Base-by-base conservation (phyloP, 2,329 filamentous ascomycete species). In the Venturia aucupariae region DNA sequence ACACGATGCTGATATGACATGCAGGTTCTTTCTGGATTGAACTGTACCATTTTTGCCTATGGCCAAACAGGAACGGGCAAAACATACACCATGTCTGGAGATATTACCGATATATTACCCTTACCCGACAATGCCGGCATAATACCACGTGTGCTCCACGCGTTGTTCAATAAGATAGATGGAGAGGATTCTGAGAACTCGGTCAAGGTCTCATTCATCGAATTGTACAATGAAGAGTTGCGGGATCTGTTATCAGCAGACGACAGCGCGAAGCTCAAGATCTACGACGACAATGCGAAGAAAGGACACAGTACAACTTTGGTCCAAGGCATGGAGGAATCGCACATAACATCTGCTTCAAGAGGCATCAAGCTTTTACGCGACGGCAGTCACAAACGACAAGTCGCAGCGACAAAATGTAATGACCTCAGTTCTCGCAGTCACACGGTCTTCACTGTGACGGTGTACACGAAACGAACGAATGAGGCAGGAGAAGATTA, bases 321-420 rank as follows among this genome's bases (percentile, higher is more conserved):
- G 64, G 93, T 99, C 1, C 94, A 99, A 75, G 94, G 94, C 4
- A 96, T 99, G 91, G 95, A 97, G 75, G 94, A 99, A 76, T 89
- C 89, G 7, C 90, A 96, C 74, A 96, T 99, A 71, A 90, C 90
- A 72, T 89, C 81, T 68, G 92, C 94, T 0, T 82, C 84, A 15
- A 89, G 92, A 61, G 94, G 94, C 66, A 92, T 99, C 75, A 89
- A 90, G 76, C 82, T 97, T 67, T 84, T 99, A 57, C 90, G 94
- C 70, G 84, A 88, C 68, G 95, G 94, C 67, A 97, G 92, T 75
- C 83, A 94, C 77, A 96, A 92, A 76, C 89, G 94, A 61, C 94
- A 99, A 76, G 94, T 99, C n/a, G 95, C 94, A 6, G 92, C 95
- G 4, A 99, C 94, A n/a, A 97, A 97, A 76, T 99, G 94, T 83